These are phyloP conservation scores for Opeltia flavorubescens DNA, from an alignment of 495 filamentous ascomycete genomes.

Conservation along the genomic window DNA sequence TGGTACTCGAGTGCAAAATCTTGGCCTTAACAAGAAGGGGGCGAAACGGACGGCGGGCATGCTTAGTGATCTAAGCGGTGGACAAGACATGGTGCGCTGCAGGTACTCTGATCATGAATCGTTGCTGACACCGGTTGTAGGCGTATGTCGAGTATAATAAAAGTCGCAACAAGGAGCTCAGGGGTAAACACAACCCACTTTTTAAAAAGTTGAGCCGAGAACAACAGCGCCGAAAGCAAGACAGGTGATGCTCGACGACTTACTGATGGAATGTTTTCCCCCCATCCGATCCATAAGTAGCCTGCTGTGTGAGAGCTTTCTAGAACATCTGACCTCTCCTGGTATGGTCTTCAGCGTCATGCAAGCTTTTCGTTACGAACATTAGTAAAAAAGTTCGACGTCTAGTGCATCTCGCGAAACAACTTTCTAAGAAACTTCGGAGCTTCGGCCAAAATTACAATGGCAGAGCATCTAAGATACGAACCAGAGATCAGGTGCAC, in stretches of 20 bases:
- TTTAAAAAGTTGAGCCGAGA: conserved; percentile 79
- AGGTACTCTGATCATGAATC: background rate
- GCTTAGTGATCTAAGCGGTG: conserved; percentile 72
- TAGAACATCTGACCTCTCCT: no score
- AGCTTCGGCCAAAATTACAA: no score
- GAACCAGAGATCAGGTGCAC: no score
- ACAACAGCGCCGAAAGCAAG: conserved; percentile 40
- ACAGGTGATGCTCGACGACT: background rate
- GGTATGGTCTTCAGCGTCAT: no score
- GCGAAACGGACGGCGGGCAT: conserved; percentile 71
- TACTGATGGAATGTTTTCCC: background rate
- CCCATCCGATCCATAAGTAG: background rate
- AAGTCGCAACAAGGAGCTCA: conserved; percentile 67
- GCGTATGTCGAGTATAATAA: conserved; percentile 82
- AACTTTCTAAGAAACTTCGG: no score
- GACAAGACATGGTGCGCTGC: conserved; percentile 58
- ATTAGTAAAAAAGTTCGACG: no score
- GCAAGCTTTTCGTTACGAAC: no score
- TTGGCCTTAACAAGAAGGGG: conserved; percentile 34
- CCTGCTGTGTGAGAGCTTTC: no score
- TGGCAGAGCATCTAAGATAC: no score
- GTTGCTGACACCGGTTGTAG: background rate
- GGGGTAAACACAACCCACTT: conserved; percentile 55
- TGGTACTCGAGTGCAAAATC: conserved; percentile 19
- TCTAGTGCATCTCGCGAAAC: no score